Evolutionary conservation across 768 basidiomycete species (phyloP), one percentile per base, ranked within the genome.

Genomic region (Boletus speciosus): DNA sequence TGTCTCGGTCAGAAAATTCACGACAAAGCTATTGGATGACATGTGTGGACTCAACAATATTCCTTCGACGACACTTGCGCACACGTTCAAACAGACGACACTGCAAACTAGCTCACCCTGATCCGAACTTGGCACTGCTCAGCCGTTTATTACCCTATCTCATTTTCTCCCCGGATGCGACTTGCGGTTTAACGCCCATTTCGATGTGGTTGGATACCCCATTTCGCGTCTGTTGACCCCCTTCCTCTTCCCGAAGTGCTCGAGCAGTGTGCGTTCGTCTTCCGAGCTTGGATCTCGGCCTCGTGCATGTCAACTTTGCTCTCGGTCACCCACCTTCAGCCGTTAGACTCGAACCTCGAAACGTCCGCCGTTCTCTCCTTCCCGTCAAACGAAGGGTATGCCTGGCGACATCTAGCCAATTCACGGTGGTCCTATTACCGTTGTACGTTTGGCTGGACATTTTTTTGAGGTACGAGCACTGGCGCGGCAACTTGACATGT

Each of bases 1-100:
- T n/a, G 40, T 61, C 47, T 62, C 42, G 14, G 32, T 44, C 27
- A 42, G 49, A 62, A 62, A 61, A 27, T 44, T 39, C 12, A 44
- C 49, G 37, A 58, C 56, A 11, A 32, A 36, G 31, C 43, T 39
- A 47, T 34, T 32, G 35, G 47, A 46, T 5, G 46, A 54, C 19
- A 39, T 36, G 42, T 14, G 50, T 48, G 60, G 60, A 45, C 14
- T 57, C 56, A 23, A 51, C 52, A 36, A 54, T n/a, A n/a, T 25
- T 54, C 51, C 56, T 41, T 62, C 15, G 42, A 51, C 55, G 48
- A 61, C 45, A 44, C 31, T 40, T 45, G 29, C 48, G 12, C 49
- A 61, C 27, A 7, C 40, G 23, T 49, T 55, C 60, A 57, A 61
- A 46, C 49, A 46, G 42, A 58, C 56, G 36, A 45, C 52, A 21